Percentiles rank a stretch among this genome's conserved stretches.
These are phyloP conservation scores for Orychophragmus violaceus DNA, from an alignment of 345 rosid genomes.

Conservation along the genomic window DNA sequence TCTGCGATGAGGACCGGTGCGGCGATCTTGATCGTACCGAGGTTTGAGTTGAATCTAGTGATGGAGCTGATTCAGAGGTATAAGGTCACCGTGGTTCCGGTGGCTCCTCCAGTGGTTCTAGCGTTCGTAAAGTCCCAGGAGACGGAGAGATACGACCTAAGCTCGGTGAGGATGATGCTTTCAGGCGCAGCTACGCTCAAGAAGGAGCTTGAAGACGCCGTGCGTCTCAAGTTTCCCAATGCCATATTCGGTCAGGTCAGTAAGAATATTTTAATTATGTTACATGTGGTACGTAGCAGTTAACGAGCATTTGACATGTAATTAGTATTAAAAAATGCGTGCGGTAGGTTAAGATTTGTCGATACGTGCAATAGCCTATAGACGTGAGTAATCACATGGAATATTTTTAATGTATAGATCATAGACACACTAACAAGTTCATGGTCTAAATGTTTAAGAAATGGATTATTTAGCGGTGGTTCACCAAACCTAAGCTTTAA, in stretches of 20 bases:
- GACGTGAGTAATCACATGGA: not conserved
- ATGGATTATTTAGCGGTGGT: constrained; percentile 14
- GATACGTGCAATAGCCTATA: not conserved
- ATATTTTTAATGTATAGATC: not conserved
- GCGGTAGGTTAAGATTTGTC: constrained; percentile 5
- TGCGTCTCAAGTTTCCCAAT: constrained; percentile 33
- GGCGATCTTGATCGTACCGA: constrained; percentile 64
- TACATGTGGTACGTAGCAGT: not conserved
- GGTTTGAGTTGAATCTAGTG: constrained; percentile 49
- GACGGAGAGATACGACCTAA: constrained; percentile 53
- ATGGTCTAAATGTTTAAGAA: not conserved
- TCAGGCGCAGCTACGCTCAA: constrained; percentile 89
- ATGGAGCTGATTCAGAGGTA: constrained; percentile 55
- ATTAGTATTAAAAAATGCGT: not conserved
- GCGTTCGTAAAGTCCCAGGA: constrained; percentile 54
- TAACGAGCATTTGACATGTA: not conserved
- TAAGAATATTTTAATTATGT: not conserved
- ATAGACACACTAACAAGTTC: not conserved
- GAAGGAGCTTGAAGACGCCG: constrained; percentile 82
- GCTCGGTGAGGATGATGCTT: constrained; percentile 57
- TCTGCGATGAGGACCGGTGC: constrained; percentile 75
- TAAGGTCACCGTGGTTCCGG: constrained; percentile 63
- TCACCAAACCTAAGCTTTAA: constrained; percentile 13
- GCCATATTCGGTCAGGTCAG: constrained; percentile 75
- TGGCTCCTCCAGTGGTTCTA: constrained; percentile 78